A percentile compares a stretch with the other conserved stretches of the same genome.
These are phyloP conservation scores for Linum tenue DNA, from an alignment of 345 rosid genomes.

Conservation along the genomic window DNA sequence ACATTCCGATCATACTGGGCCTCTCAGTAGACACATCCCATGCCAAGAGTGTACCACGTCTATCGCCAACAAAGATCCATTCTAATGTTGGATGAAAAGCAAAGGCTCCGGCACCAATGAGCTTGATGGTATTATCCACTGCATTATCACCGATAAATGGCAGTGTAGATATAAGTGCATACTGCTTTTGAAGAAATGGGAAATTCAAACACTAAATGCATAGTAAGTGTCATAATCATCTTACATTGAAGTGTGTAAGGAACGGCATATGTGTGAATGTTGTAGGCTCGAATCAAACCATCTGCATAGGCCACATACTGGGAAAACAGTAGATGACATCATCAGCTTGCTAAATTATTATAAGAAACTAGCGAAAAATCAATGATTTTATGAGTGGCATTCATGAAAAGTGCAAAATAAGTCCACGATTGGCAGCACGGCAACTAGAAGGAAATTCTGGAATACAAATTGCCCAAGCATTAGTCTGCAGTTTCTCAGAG, in stretches of 20 bases:
- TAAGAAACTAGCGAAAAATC: not conserved
- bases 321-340: slow-evolving; percentile 12
- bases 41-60: slow-evolving; percentile 89
- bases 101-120: slow-evolving; percentile 84
- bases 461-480: no score
- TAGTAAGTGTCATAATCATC: slow-evolving; percentile 18
- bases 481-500: no score
- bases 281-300: slow-evolving; percentile 93
- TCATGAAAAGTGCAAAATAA: no score
- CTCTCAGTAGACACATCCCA: slow-evolving; percentile 99
- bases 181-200: slow-evolving; percentile 2
- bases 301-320: slow-evolving; percentile 99
- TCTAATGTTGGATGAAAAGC: slow-evolving; percentile 94
- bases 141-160: slow-evolving; percentile 18
- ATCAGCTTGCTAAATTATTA: not conserved
- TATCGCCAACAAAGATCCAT: slow-evolving; percentile 97
- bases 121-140: slow-evolving; percentile 95
- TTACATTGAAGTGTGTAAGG: slow-evolving; percentile 82
- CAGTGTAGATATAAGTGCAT: slow-evolving; percentile 6
- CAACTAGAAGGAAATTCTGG: no score
- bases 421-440: no score
- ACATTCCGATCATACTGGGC: slow-evolving; percentile 96
- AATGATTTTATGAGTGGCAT: not conserved
- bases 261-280: slow-evolving; percentile 88
- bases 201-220: slow-evolving; percentile 5